Percentiles rank a stretch among this genome's conserved stretches.
Conservation (phyloP, 805 yeast species). For the Candida khao-thaluensis region DNA sequence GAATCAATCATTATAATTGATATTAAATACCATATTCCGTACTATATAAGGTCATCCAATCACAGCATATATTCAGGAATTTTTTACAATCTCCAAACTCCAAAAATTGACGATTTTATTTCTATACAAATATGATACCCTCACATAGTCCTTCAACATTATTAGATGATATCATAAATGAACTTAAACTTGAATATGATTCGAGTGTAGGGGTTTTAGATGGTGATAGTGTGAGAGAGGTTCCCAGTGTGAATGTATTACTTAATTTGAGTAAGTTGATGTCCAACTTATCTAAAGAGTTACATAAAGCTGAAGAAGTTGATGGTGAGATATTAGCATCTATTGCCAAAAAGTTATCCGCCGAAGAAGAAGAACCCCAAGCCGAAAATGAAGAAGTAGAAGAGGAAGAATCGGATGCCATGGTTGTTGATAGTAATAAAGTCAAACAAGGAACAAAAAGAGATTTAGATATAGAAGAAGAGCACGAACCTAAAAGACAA, state of each 20-base stretch:
- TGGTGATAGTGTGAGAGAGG: conserved; percentile 51
- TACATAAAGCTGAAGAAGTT: conserved; percentile 30
- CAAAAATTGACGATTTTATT: background rate
- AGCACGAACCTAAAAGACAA: conserved; percentile 1
- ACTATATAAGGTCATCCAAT: too few species aligned
- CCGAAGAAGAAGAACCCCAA: conserved; percentile 3
- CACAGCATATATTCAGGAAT: background rate
- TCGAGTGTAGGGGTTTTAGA: conserved; percentile 57
- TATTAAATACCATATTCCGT: too few species aligned
- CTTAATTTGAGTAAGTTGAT: conserved; percentile 46
- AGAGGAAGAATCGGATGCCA: background rate
- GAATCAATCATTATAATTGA: too few species aligned
- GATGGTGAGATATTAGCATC: conserved; percentile 21
- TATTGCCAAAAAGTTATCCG: conserved; percentile 11
- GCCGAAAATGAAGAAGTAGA: conserved; percentile 3
- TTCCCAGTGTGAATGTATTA: conserved; percentile 43
- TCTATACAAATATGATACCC: conserved; percentile 1
- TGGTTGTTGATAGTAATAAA: background rate
- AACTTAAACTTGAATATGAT: conserved; percentile 55
- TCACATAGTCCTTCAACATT: conserved; percentile 31
- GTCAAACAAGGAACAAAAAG: conserved; percentile 10
- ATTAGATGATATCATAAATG: conserved; percentile 51
- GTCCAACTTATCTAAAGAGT: conserved; percentile 37
- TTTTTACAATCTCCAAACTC: background rate
- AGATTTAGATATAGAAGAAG: background rate